A percentile compares a stretch with the other conserved stretches of the same genome.
Evolutionary conservation across 2,329 filamentous ascomycete genomes (phyloP).

Genomic region (Sporothrix luriei): DNA sequence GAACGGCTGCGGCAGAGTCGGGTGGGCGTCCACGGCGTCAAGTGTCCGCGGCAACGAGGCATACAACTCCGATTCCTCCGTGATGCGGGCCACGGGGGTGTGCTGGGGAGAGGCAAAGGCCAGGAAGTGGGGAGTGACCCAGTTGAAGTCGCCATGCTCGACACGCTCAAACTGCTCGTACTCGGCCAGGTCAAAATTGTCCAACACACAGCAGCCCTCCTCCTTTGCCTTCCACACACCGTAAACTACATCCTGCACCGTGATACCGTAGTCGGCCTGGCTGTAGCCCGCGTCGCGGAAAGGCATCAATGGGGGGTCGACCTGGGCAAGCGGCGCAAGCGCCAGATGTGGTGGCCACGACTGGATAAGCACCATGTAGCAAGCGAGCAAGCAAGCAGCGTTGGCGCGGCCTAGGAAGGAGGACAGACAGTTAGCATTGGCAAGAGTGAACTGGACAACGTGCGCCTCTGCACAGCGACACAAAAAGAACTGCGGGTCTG

Average conservation of each 20-base stretch:
- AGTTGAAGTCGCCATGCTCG: slow-evolving; percentile 99
- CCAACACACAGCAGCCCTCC: slow-evolving; percentile 84
- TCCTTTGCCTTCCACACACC: slow-evolving; percentile 99
- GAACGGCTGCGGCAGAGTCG: slow-evolving; percentile 79
- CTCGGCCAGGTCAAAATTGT: slow-evolving; percentile 94
- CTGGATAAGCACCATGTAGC: slow-evolving; percentile 98
- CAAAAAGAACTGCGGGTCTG: background rate
- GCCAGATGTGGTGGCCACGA: slow-evolving; percentile 96
- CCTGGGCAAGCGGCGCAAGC: slow-evolving; percentile 91
- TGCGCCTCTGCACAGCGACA: background rate
- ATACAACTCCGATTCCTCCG: slow-evolving; percentile 72
- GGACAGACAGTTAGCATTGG: slow-evolving; percentile 37
- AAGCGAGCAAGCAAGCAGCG: slow-evolving; percentile 89
- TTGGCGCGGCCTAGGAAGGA: slow-evolving; percentile 74
- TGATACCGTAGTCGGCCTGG: slow-evolving; percentile 94
- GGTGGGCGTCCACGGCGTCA: slow-evolving; percentile 69
- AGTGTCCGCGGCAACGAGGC: slow-evolving; percentile 73
- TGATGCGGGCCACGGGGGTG: slow-evolving; percentile 71
- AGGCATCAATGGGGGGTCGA: slow-evolving; percentile 96
- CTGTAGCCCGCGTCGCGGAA: slow-evolving; percentile 98
- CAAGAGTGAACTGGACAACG: background rate
- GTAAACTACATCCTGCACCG: slow-evolving; percentile 95
- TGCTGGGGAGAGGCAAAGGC: slow-evolving; percentile 96
- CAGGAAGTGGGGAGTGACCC: slow-evolving; percentile 92
- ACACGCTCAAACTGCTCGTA: slow-evolving; percentile 96